Percentiles rank a stretch among this genome's conserved stretches.
Evolutionary conservation across 2,329 filamentous ascomycete genomes (phyloP).

Genomic region (Escovopsis sp.): DNA sequence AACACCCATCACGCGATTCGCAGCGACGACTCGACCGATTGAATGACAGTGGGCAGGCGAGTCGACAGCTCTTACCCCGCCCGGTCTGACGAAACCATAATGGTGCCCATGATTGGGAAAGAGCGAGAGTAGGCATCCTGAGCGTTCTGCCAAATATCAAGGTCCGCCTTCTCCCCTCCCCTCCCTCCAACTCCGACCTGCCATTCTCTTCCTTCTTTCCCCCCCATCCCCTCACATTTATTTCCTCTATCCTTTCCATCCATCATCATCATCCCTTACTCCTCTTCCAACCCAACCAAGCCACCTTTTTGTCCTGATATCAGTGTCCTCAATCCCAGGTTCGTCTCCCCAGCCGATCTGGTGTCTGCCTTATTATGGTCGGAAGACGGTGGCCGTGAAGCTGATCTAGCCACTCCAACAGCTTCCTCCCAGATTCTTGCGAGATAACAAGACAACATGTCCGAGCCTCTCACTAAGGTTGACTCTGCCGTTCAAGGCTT

Average conservation of each 20-base stretch:
- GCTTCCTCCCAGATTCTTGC: slow-evolving; percentile 1
- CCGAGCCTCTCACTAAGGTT: slow-evolving; percentile 62
- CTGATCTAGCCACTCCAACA: neutral
- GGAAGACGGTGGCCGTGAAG: too few relatives aligned
- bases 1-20: slow-evolving; percentile 7
- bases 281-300: too few relatives aligned
- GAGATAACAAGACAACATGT: slow-evolving; percentile 17
- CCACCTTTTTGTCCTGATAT: too few relatives aligned
- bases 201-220: slow-evolving; percentile 10
- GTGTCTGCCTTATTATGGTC: neutral
- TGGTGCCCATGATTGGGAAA: slow-evolving; percentile 3
- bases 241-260: neutral
- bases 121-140: neutral
- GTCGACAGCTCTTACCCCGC: slow-evolving; percentile 23
- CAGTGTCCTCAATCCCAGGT: slow-evolving; percentile 1
- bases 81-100: slow-evolving; percentile 27
- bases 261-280: too few relatives aligned
- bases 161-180: slow-evolving; percentile 15
- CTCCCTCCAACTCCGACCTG: slow-evolving; percentile 14
- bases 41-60: neutral
- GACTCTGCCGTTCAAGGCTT: slow-evolving; percentile 82
- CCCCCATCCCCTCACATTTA: slow-evolving; percentile 10
- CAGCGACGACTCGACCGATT: neutral
- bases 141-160: slow-evolving; percentile 15
- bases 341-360: slow-evolving; percentile 3